These are phyloP conservation scores for Metschnikowia gelsemii DNA, from an alignment of 805 yeast species.

Conservation along the genomic window DNA sequence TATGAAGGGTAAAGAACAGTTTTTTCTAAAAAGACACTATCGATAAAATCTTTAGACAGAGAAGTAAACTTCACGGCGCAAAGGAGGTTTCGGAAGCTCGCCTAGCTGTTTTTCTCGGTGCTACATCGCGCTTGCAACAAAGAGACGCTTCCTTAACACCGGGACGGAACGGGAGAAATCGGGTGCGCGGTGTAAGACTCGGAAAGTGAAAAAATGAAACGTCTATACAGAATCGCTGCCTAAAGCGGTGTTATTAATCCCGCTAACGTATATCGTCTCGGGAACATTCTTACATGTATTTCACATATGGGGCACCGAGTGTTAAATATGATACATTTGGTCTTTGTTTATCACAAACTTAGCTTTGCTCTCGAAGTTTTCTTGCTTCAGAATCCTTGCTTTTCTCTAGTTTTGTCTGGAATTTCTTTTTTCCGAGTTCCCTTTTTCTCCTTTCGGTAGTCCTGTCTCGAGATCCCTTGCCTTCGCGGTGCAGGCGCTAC, in stretches of 20 bases:
- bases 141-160: slow-evolving; percentile 9
- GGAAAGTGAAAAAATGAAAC: slow-evolving; percentile 2
- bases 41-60: too few species aligned
- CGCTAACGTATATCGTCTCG: neutral
- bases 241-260: neutral
- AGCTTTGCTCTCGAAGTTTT: neutral
- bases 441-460: neutral
- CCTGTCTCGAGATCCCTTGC: slow-evolving; percentile 2
- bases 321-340: too few species aligned
- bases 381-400: neutral
- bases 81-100: slow-evolving; percentile 5
- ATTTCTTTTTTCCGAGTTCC: neutral
- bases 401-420: too few species aligned
- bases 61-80: slow-evolving; percentile 1
- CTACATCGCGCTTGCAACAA: slow-evolving; percentile 14
- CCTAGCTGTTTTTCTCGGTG: slow-evolving; percentile 5
- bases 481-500: slow-evolving; percentile 9
- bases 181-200: slow-evolving; percentile 11
- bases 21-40: neutral
- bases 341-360: neutral
- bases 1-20: too few species aligned
- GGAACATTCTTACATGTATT: neutral
- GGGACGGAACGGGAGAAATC: slow-evolving; percentile 12
- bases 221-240: slow-evolving; percentile 3
- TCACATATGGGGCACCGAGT: neutral